These are phyloP conservation scores for Chlorella sorokiniana DNA, from an alignment of 139 green algal species.

Conservation along the genomic window DNA sequence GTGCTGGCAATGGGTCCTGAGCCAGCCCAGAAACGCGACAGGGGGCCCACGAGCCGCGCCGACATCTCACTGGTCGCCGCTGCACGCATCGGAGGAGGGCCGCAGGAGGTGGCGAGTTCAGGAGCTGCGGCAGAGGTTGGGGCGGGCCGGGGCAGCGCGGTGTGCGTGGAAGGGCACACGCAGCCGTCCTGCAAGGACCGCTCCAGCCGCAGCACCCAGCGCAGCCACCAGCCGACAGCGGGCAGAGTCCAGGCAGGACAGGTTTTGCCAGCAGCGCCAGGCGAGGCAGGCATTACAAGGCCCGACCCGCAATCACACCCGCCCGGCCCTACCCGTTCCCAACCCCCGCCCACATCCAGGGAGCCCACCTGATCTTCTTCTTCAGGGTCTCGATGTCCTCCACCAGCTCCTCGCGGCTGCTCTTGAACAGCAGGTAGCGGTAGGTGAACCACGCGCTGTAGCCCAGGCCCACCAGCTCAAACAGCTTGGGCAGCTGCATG, in stretches of 20 bases:
- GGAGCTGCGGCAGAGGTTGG: neutral
- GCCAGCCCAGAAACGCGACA: neutral
- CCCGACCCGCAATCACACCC: neutral
- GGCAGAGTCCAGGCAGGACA: neutral
- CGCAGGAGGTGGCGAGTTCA: neutral
- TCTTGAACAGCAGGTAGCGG: conserved; percentile 99
- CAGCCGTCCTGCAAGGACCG: no score
- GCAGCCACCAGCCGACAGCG: neutral
- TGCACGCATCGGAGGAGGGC: neutral
- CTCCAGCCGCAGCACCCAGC: no score
- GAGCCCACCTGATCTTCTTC: conserved; percentile 85
- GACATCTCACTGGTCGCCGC: conserved; percentile 19
- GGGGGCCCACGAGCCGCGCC: neutral
- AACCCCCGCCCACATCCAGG: neutral
- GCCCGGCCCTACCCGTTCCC: neutral
- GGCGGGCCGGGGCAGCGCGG: no score
- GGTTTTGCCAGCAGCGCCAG: neutral
- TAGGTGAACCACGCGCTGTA: conserved; percentile 99
- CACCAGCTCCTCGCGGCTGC: conserved; percentile 91
- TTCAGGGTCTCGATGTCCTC: conserved; percentile 94
- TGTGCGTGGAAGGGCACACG: no score
- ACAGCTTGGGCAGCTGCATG: conserved; percentile 93
- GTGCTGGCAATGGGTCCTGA: neutral
- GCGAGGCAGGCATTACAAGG: neutral
- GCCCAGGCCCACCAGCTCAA: conserved; percentile 96